Conservation (phyloP, 1,284 basidiomycete genomes). For the Gymnopus androsaceus region DNA sequence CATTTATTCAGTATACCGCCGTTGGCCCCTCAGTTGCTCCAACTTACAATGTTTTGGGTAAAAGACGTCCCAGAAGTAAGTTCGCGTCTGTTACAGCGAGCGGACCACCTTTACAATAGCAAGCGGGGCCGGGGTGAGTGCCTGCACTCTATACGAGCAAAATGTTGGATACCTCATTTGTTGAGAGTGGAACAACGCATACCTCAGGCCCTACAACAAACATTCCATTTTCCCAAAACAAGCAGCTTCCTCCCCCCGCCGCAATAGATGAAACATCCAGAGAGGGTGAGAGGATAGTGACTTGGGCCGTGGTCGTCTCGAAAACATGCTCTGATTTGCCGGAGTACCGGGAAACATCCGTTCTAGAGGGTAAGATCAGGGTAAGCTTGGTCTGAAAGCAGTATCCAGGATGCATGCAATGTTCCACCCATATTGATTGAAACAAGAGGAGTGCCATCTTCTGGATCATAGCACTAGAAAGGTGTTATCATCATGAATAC, state of each 20-base stretch:
- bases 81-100: conserved; percentile 64
- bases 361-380: neutral
- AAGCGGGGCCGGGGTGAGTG: conserved; percentile 1
- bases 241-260: conserved; percentile 5
- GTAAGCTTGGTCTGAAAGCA: neutral
- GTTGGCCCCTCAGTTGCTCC: too few species aligned
- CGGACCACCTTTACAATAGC: conserved; percentile 4
- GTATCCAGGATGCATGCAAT: neutral
- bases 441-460: conserved; percentile 3
- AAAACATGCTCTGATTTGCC: conserved; percentile 8
- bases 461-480: conserved; percentile 6
- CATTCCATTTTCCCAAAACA: conserved; percentile 9
- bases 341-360: conserved; percentile 10
- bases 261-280: conserved; percentile 10
- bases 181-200: neutral
- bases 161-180: neutral
- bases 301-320: conserved; percentile 7
- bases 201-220: conserved; percentile 12
- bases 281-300: conserved; percentile 4
- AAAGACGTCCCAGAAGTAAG: conserved; percentile 70
- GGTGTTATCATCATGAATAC: too few species aligned
- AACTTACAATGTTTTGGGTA: conserved; percentile 62
- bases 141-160: neutral
- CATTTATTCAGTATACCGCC: too few species aligned
- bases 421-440: conserved; percentile 9